These are phyloP conservation scores for Macaranga tanarius DNA, from an alignment of 441 rosid species.

Conservation along the genomic window DNA sequence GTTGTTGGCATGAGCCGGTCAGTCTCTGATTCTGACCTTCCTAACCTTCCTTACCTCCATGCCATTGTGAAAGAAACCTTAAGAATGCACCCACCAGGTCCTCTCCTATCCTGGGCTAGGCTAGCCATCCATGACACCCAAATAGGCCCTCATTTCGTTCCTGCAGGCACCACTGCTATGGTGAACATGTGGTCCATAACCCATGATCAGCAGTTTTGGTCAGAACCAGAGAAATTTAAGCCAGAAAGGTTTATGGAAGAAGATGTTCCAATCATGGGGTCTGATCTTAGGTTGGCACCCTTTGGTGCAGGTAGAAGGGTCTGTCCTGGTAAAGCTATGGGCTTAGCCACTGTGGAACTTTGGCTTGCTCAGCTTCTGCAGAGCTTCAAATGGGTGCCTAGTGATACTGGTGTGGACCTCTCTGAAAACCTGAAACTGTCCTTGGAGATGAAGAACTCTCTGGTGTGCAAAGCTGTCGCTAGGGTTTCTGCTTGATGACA, in stretches of 20 bases:
- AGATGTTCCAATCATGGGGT: slow-evolving; percentile 52
- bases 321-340: slow-evolving; percentile 59
- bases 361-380: slow-evolving; percentile 66
- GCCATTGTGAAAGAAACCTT: slow-evolving; percentile 55
- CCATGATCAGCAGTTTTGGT: slow-evolving; percentile 52
- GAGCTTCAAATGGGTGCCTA: slow-evolving; percentile 40
- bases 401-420: slow-evolving; percentile 32
- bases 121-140: slow-evolving; percentile 53
- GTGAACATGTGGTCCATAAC: slow-evolving; percentile 82
- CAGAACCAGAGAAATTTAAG: slow-evolving; percentile 43
- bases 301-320: slow-evolving; percentile 65
- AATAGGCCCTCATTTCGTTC: slow-evolving; percentile 41
- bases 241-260: slow-evolving; percentile 52
- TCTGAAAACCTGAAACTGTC: slow-evolving; percentile 52
- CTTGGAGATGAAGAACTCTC: slow-evolving; percentile 50
- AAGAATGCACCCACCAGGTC: slow-evolving; percentile 52
- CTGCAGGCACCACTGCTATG: slow-evolving; percentile 67
- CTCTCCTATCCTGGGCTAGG: slow-evolving; percentile 72
- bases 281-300: slow-evolving; percentile 55
- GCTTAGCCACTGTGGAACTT: slow-evolving; percentile 49
- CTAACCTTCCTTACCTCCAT: slow-evolving; percentile 47
- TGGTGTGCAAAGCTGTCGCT: slow-evolving; percentile 37
- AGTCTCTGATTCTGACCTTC: slow-evolving; percentile 44
- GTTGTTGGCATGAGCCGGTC: slow-evolving; percentile 26
- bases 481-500: slow-evolving; percentile 24